These are phyloP conservation scores for Tylopilus plumbeoviolaceoides DNA, from an alignment of 768 basidiomycete species.

Conservation along the genomic window DNA sequence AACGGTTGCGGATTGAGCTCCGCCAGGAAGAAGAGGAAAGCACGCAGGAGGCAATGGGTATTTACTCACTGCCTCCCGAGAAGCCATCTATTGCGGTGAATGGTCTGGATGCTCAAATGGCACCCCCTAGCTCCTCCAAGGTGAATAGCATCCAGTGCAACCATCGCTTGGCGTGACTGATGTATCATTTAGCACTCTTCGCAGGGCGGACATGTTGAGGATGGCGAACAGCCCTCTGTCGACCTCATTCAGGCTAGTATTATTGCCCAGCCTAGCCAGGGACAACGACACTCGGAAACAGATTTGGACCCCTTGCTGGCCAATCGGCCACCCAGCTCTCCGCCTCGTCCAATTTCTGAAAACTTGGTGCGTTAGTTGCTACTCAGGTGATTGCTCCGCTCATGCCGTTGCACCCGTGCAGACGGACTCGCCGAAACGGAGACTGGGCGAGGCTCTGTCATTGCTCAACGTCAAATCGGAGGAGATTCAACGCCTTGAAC, in stretches of 20 bases:
- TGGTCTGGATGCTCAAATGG: slow-evolving; percentile 15
- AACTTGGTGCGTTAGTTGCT: slow-evolving; percentile 18
- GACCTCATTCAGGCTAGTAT: slow-evolving; percentile 26
- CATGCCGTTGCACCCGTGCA: background rate
- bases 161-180: slow-evolving; percentile 2
- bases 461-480: slow-evolving; percentile 50
- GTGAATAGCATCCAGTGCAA: slow-evolving; percentile 1
- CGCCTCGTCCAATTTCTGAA: slow-evolving; percentile 13
- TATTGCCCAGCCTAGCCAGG: slow-evolving; percentile 30
- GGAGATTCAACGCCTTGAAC: slow-evolving; percentile 42
- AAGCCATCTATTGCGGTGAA: background rate
- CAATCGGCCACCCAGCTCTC: slow-evolving; percentile 21
- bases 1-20: slow-evolving; percentile 21
- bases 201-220: background rate
- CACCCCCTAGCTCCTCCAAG: slow-evolving; percentile 3
- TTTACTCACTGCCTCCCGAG: slow-evolving; percentile 6
- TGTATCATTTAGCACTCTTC: background rate
- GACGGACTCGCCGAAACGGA: slow-evolving; percentile 29
- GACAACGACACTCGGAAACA: slow-evolving; percentile 19
- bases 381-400: background rate
- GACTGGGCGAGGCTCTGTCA: slow-evolving; percentile 39
- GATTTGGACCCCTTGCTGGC: slow-evolving; percentile 10
- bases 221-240: slow-evolving; percentile 25
- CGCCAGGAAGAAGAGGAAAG: slow-evolving; percentile 55
- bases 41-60: slow-evolving; percentile 51